Percentiles rank a stretch among this genome's conserved stretches.
Evolutionary conservation across 1,284 basidiomycete genomes (phyloP).

Genomic region (Puccinia polysora): DNA sequence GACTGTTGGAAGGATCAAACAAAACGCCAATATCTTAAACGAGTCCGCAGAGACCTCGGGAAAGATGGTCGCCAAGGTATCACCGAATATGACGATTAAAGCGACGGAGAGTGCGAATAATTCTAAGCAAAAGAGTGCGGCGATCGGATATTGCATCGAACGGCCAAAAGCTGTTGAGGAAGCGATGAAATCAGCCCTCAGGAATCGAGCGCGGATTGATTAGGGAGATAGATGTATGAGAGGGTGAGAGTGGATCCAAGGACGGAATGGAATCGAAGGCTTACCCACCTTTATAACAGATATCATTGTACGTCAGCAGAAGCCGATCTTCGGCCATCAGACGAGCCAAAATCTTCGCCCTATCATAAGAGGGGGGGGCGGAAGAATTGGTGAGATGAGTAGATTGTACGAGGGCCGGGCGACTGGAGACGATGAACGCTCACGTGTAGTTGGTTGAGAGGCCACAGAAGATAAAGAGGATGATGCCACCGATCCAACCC

Average conservation of each 20-base stretch:
- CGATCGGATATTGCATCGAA: slow-evolving; percentile 40
- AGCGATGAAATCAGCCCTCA: background rate
- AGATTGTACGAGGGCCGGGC: background rate
- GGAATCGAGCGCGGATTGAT: no score
- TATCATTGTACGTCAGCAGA: slow-evolving; percentile 36
- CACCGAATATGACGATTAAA: slow-evolving; percentile 36
- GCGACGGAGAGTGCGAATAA: slow-evolving; percentile 35
- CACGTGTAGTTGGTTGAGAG: slow-evolving; percentile 33
- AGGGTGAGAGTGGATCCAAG: no score
- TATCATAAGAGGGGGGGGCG: background rate
- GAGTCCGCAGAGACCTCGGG: slow-evolving; percentile 4
- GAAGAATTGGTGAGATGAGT: no score
- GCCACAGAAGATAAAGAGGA: slow-evolving; percentile 36
- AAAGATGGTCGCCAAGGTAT: slow-evolving; percentile 33
- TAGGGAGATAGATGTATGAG: no score
- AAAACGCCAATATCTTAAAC: slow-evolving; percentile 34
- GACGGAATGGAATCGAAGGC: background rate
- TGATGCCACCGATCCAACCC: slow-evolving; percentile 27
- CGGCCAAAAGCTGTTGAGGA: slow-evolving; percentile 19
- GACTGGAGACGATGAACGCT: background rate
- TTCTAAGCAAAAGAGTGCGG: slow-evolving; percentile 33
- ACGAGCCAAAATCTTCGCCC: slow-evolving; percentile 38
- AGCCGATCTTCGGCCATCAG: slow-evolving; percentile 35
- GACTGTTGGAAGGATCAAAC: slow-evolving; percentile 24
- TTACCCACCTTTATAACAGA: slow-evolving; percentile 38